Evolutionary conservation across 495 filamentous ascomycete species (phyloP).

Genomic region (Penicillium chermesinum): DNA sequence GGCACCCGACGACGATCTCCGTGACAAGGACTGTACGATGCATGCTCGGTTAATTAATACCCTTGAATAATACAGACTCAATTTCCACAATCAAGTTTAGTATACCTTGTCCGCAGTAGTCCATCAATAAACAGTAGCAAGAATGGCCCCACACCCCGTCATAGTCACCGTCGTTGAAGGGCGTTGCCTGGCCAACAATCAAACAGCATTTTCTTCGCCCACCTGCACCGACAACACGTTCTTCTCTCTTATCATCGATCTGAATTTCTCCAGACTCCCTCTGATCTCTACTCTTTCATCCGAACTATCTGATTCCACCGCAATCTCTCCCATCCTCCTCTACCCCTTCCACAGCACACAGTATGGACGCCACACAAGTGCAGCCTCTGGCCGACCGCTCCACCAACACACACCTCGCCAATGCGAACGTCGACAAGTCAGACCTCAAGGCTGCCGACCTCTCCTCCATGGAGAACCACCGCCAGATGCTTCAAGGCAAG

Average conservation of each 20-base stretch:
- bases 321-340: neutral
- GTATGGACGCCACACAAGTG: constrained; percentile 34
- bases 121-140: neutral
- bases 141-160: constrained; percentile 5
- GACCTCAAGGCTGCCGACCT: constrained; percentile 31
- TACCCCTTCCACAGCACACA: neutral
- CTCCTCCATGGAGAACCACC: constrained; percentile 69
- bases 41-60: constrained; percentile 6
- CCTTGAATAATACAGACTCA: neutral
- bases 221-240: constrained; percentile 23
- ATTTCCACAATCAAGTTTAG: neutral
- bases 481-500: constrained; percentile 68
- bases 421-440: constrained; percentile 25
- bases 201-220: constrained; percentile 22
- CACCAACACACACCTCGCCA: constrained; percentile 41
- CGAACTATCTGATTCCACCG: constrained; percentile 4
- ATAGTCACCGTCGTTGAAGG: constrained; percentile 6
- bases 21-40: neutral
- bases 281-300: constrained; percentile 1
- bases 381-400: constrained; percentile 41
- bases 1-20: constrained; percentile 5
- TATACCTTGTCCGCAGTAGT: too few relatives aligned
- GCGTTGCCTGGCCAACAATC: constrained; percentile 46
- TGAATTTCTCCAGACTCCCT: neutral
- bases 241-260: constrained; percentile 21